A percentile compares a stretch with the other conserved stretches of the same genome.
Evolutionary conservation across 371 early-diverging fungal species (phyloP).

Genomic region (Circinella minor): DNA sequence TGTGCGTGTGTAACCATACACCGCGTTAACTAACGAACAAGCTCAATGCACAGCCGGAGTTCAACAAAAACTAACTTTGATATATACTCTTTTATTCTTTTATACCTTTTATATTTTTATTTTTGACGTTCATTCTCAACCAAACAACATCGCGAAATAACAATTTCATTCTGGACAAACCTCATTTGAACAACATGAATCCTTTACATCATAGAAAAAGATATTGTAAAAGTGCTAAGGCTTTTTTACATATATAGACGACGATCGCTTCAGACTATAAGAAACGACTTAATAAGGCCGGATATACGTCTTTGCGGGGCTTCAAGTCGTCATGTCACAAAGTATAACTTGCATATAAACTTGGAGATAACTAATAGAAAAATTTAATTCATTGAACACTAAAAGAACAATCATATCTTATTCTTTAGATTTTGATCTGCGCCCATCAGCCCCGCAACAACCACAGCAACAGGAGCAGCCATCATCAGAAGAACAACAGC

Average conservation of each 20-base stretch:
- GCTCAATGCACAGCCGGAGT: constrained; percentile 11
- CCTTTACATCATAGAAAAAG: too few species aligned
- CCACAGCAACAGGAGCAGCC: constrained; percentile 11
- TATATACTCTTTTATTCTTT: not conserved
- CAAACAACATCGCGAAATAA: too few species aligned
- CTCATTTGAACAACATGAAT: not conserved
- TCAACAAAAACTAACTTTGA: constrained; percentile 5
- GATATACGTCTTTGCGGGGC: constrained; percentile 24
- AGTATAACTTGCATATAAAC: constrained; percentile 11
- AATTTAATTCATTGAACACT: not conserved
- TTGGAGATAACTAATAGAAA: not conserved
- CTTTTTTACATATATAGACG: not conserved
- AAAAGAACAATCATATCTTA: not conserved
- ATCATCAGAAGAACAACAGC: constrained; percentile 6
- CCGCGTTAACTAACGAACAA: not conserved
- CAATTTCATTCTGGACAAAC: not conserved
- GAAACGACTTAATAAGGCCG: not conserved
- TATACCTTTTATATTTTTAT: not conserved
- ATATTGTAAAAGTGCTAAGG: too few species aligned
- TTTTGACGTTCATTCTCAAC: constrained; percentile 12
- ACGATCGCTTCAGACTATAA: not conserved
- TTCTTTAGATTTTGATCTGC: constrained; percentile 20
- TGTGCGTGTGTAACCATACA: constrained; percentile 21
- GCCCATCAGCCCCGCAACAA: constrained; percentile 20
- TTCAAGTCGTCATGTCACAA: constrained; percentile 35